Base-by-base conservation (phyloP, 2,329 filamentous ascomycete genomes). In the Neofusicoccum laricinum region DNA sequence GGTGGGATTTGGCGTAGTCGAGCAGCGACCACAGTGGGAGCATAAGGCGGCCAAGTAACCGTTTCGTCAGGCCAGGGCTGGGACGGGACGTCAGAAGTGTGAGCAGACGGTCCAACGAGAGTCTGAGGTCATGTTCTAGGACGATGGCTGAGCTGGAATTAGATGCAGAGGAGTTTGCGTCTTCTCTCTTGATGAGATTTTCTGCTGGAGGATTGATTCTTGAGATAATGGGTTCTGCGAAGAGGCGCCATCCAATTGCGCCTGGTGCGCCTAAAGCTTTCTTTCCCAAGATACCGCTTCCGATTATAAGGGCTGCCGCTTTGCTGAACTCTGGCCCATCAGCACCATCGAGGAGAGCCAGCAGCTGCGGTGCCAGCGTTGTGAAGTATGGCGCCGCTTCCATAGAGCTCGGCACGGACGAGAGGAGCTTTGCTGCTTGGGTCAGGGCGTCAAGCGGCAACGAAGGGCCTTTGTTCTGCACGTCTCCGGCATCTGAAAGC, bases 381-480 rank as follows among this genome's bases (percentile, higher is more conserved):
- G 77, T 70, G 66, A 90, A 88, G 87, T 88, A 92, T 40, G 75
- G 74, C 17, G 86, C 80, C 0, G 86, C 77, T 2, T 77, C 71
- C 68, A 88, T 82, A 0, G 79, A 79, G 2, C 77, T 75, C 0
- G 89, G 88, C 0, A 88, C 85, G 1, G 83, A 82, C 0, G 86
- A 86, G 0, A 92, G 75, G 15, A 91, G 77, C 62, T 81, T 84
- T 1, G 87, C 84, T 3, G 86, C 87, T 70, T 90, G 83, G 32
- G 84, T 84, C 40, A 91, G 78, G 1, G 88, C 88, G 71, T 92
- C 88, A 36, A 89, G 84, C 0, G 89, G 89, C 63, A 92, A 88
- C 46, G 84, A 84, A 4, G 87, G 84, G 17, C 1, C 87, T 86
- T 71, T 72, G 17, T 58, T 77, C 76, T 67, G 78, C 81, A 66